These are phyloP conservation scores for Plasmodium vivax DNA, from an alignment of 169 alveolate species.

Conservation along the genomic window DNA sequence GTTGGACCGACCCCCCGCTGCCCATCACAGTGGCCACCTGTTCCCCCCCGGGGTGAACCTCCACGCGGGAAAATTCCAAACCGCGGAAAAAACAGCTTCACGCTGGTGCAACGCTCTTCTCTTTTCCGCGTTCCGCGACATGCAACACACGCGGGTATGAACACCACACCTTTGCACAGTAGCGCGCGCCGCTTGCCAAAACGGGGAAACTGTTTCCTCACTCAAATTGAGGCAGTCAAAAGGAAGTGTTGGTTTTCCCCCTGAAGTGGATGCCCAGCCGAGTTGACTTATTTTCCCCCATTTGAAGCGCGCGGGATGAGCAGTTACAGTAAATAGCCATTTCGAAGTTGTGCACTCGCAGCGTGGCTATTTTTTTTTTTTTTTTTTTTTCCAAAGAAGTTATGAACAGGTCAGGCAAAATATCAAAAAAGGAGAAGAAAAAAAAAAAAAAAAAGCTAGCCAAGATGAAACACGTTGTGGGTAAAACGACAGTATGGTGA, in stretches of 20 bases:
- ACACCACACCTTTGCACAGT: not conserved
- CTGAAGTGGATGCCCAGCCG: not conserved
- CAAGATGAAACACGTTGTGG: not conserved
- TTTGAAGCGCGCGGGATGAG: not conserved
- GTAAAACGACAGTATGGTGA: not conserved
- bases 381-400: not conserved
- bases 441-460: conserved; percentile 3
- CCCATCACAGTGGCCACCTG: not conserved
- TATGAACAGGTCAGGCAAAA: conserved; percentile 8
- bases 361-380: not conserved
- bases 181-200: not conserved
- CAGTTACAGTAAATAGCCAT: not conserved
- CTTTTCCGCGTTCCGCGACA: not conserved
- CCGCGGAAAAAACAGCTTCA: not conserved
- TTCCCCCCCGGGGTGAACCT: not conserved
- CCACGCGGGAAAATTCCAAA: not conserved
- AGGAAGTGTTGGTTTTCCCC: not conserved
- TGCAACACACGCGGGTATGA: not conserved
- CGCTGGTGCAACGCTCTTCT: not conserved
- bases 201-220: not conserved
- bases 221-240: not conserved
- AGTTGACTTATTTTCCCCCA: not conserved
- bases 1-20: not conserved
- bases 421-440: not conserved
- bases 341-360: not conserved